Base-by-base conservation (phyloP, 2,329 filamentous ascomycete genomes). In the Colletotrichum cereale region DNA sequence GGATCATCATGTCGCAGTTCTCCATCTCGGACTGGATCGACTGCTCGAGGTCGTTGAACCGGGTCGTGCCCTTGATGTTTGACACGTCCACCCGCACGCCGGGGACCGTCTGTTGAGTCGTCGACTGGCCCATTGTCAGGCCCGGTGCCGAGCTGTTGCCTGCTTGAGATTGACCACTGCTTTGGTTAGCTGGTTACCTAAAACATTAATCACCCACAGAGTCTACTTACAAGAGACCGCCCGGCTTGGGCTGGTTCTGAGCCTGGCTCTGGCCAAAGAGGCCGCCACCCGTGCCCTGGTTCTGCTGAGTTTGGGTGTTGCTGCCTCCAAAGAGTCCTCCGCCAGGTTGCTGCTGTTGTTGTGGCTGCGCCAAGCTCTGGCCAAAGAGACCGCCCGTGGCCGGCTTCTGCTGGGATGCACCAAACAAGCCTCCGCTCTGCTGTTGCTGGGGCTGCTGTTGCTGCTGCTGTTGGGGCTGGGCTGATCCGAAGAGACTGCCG, bases 21-120 rank as follows among this genome's bases (percentile, higher is more conserved):
- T 93, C 90, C 73, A 99, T 93, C 75, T 94, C 85, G 73, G 90
- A 89, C 78, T 97, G 94, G 21, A 97, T 85, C 38, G 93, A 90
- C 75, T 96, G 92, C 72, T 93, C 90, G 36, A 97, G 91, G 80
- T 97, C 96, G 79, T 95, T 94, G 84, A 96, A 98, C 73, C 96
- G 93, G 4, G 95, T 97, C 0, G 95, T 97, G 21, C 93, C 92
- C 63, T 94, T 90, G 72, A 98, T 86, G 78, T 93, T 93, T 76
- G 89, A 89, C 63, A 93, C 83, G 80, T 96, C 93, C 76, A 97
- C 93, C 77, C 93, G 91, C 24, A 94, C 92, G 24, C 92, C 93
- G 0, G 92, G 90, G 21, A 91, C 86, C 18, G 84, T 86, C 75
- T 88, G 86, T 74, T 88, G 86, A 62, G 86, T 87, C 77, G 73